Evolutionary conservation across 495 filamentous ascomycete species (phyloP), one percentile per base, ranked within the genome.

Genomic region (Opeltia flavorubescens): DNA sequence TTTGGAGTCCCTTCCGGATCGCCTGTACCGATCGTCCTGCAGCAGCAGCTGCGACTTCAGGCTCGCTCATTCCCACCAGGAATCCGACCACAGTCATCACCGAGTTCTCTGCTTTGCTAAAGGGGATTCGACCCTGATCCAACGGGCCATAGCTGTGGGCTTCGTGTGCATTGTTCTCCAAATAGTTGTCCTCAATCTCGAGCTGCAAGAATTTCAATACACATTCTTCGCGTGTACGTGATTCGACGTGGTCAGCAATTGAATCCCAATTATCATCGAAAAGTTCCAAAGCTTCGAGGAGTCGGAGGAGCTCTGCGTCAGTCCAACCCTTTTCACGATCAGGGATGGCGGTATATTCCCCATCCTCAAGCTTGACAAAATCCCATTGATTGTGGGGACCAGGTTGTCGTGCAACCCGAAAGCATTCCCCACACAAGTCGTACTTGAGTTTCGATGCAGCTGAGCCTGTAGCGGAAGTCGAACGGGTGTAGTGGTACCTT

Each of bases 221-320:
- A 62, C 91, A 98, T 66, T 98, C 86, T 65, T 98, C 91, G 30
- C 85, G 74, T n/a, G 86, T 94, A 36, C 88, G 76, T 2, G 85
- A 88, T 27, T 84, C 84, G 24, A 98, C 91, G 55, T 94, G 83
- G 49, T 86, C 86, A 1, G 91, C 77, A 48, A 98, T 87, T 53
- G 83, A 76, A 44, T 85, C 83, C 91, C 91, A 98, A 64, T 95
- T 82, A 26, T 98, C 93, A 52, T 95, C 88, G 53, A 83, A 89
- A 52, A 80, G 71, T 68, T 98, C 91, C 45, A 98, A 62, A 9
- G 77, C 91, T 62, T 98, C 91, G 3, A 98, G 72, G 11, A 98
- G 70, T 26, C 84, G 68, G 9, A 95, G 73, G 6, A 82, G 75
- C 59, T 98, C 91, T 12, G 81, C 77, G 55, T 96, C 89, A 29